Percentiles rank a stretch among this genome's conserved stretches.
Evolutionary conservation across 108 stramenopile species (phyloP).

Genomic region (Fistulifera solaris): DNA sequence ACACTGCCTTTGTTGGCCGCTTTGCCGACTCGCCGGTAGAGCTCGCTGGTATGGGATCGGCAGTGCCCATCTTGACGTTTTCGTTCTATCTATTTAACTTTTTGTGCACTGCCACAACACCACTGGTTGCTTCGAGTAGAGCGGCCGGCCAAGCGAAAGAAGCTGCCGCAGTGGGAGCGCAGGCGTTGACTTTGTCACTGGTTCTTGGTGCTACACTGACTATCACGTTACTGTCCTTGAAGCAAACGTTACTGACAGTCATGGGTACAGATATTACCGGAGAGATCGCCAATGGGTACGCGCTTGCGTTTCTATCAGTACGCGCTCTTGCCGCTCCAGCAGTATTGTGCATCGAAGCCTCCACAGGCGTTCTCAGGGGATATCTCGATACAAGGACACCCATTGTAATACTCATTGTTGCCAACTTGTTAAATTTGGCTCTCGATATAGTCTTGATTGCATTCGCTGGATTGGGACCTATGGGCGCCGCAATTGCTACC

Average conservation of each 20-base stretch:
- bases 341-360: conserved; percentile 65
- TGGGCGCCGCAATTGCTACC: conserved; percentile 79
- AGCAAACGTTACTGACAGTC: conserved; percentile 39
- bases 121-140: conserved; percentile 51
- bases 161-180: conserved; percentile 59
- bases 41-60: conserved; percentile 73
- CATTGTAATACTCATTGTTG: conserved; percentile 48
- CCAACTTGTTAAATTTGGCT: conserved; percentile 61
- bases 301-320: conserved; percentile 50
- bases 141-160: conserved; percentile 40
- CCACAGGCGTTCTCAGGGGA: conserved; percentile 73
- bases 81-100: conserved; percentile 80
- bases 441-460: conserved; percentile 64
- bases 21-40: conserved; percentile 42
- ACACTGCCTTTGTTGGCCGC: conserved; percentile 78
- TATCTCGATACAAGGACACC: conserved; percentile 82
- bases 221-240: conserved; percentile 23
- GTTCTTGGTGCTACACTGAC: conserved; percentile 38
- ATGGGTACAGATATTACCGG: conserved; percentile 72
- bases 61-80: conserved; percentile 68
- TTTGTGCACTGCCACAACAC: conserved; percentile 75
- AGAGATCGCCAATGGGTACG: conserved; percentile 43
- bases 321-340: conserved; percentile 74
- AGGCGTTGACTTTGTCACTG: conserved; percentile 64
- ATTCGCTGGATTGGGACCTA: conserved; percentile 47